Evolutionary conservation across 106 monocot species (phyloP), one percentile per base, ranked within the genome.

Genomic region (Narthecium ossifragum): DNA sequence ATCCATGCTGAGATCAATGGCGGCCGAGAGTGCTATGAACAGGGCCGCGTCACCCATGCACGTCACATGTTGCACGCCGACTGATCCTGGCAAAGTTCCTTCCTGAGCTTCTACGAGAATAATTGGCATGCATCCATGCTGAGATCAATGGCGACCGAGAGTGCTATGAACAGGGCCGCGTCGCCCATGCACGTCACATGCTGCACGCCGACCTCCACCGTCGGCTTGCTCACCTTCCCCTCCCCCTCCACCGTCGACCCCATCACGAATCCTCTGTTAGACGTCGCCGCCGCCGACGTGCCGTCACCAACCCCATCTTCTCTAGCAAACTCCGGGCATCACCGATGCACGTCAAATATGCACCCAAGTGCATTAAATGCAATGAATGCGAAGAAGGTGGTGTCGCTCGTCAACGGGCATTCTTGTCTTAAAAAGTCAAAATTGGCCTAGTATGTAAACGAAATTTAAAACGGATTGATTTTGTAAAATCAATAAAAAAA

Each of bases 91-190:
- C 77, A 77, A 21, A 92, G 74, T 64, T 92, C 86, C 66, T 86
- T 92, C 72, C 80, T 73, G 17, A 92, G 66, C 75, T 70, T 83
- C 26, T 70, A 70, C 4, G 86, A 86, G 71, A 92, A 86, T 63
- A 92, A 47, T 63, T 78, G 71, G 50, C 92, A 92, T 0, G 92
- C 87, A 25, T 92, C 92, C 80, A 92, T 83, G 64, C 92, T 87
- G 21, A 92, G 75, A 67, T 92, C 92, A 8, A 92, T 56, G 21
- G 92, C 92, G 0, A 87, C 92, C 0, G 87, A 31, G 3, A 92
- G 65, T 5, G 87, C 92, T 0, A 92, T 55, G 62, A 92, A 92
- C 32, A 92, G 61, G 0, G 92, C 92, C 1, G 71, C 83, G n/a
- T 92, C 92, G 23, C 69, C 75, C 57, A 75, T 78, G 55, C 72